Base-by-base conservation (phyloP, 331 rosid species). In the Malus hybrid region DNA sequence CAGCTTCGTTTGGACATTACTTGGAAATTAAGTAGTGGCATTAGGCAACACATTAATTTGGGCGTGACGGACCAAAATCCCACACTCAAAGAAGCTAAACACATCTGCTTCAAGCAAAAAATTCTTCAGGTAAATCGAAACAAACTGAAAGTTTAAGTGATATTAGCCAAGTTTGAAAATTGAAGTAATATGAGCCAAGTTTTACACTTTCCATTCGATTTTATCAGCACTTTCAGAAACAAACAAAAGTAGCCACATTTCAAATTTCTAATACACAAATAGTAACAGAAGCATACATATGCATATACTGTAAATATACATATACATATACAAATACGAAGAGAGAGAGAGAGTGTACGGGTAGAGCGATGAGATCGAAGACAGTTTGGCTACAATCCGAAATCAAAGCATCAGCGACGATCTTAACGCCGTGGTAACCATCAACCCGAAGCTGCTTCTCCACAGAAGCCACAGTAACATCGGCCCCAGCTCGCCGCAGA, bases 401-500 rank as follows among this genome's bases (percentile, higher is more conserved):
- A 65, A 90, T 80, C 69, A 85, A 77, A 63, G 95, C 80, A 67
- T 94, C 98, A 2, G 96, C 95, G 13, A 94, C 14, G 74, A 94
- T 82, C 83, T 90, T 90, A 76, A 94, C 77, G 65, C 93, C 92
- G 27, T 85, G 89, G 19, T 86, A 84, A 67, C 92, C 95, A 42
- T 90, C 87, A 4, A 94, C 91, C 18, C 84, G 78, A 12, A 85
- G 93, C 71, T 73, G 88, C 44, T 86, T 79, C 68, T 85, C 85
- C 69, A 88, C 89, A 36, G 98, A 90, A 16, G 95, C 96, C 16
- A 88, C 91, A 19, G 87, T 90, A 76, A 94, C 98, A 64, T 87
- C 90, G 20, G 98, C 97, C 28, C 98, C 98, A 27, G 95, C 85
- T 74, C 98, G 88, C 1, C 97, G 95, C 77, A 94, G 90, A 28